A percentile compares a stretch with the other conserved stretches of the same genome.
These are phyloP conservation scores for Colletotrichum lentis DNA, from an alignment of 2,329 filamentous ascomycete species.

Conservation along the genomic window DNA sequence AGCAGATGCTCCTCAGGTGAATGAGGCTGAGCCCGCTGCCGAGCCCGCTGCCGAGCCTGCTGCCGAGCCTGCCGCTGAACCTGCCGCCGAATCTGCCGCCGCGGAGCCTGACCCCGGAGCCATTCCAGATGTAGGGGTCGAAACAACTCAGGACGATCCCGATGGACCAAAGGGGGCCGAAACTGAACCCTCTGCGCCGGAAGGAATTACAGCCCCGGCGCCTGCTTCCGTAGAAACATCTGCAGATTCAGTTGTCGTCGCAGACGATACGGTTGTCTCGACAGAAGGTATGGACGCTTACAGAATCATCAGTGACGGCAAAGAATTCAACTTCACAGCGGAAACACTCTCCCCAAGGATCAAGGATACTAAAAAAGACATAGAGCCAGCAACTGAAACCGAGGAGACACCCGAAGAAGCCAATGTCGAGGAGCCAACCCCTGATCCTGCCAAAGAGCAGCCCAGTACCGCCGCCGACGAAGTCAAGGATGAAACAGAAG, in stretches of 20 bases:
- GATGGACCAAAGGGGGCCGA: conserved; percentile 5
- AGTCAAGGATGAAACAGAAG: background rate
- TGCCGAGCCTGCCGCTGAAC: background rate
- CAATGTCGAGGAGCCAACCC: background rate
- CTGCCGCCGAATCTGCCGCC: background rate
- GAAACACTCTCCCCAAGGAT: background rate
- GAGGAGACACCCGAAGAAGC: conserved; percentile 7
- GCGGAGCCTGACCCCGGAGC: background rate
- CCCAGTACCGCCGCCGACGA: background rate
- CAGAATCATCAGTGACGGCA: conserved; percentile 34
- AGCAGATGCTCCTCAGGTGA: background rate
- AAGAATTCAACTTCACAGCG: conserved; percentile 24
- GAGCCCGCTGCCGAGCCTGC: background rate
- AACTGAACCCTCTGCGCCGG: background rate
- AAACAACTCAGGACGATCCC: background rate
- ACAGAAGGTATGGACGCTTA: conserved; percentile 36
- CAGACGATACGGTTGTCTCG: conserved; percentile 11
- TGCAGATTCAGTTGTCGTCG: background rate
- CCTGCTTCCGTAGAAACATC: background rate
- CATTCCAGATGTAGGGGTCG: background rate
- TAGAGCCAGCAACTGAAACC: conserved; percentile 18
- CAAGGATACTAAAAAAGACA: conserved; percentile 29
- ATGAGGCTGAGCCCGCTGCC: background rate
- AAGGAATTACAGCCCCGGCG: background rate
- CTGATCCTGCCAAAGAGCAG: background rate